Percentiles rank a stretch among this genome's conserved stretches.
These are phyloP conservation scores for Barbarea vulgaris DNA, from an alignment of 345 rosid genomes.

Conservation along the genomic window DNA sequence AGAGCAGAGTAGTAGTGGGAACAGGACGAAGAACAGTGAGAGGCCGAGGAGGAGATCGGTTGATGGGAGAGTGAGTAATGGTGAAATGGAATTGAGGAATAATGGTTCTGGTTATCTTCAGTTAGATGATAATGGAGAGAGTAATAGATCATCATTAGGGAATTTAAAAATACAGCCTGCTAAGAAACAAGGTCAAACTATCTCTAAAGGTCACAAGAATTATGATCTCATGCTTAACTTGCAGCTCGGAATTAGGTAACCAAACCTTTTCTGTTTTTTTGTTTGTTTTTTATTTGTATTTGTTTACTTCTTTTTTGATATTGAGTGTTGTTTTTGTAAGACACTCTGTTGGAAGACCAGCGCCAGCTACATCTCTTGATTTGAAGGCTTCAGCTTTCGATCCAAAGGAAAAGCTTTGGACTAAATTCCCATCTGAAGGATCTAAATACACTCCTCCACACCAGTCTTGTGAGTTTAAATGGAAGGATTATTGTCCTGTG, in stretches of 20 bases:
- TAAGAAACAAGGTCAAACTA: conserved; percentile 82
- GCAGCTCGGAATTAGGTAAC: conserved; percentile 94
- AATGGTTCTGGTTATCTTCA: conserved; percentile 52
- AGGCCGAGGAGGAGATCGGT: conserved; percentile 63
- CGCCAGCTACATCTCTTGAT: conserved; percentile 84
- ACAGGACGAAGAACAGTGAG: conserved; percentile 41
- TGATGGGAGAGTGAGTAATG: conserved; percentile 67
- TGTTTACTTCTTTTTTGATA: conserved; percentile 13
- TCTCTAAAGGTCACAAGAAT: conserved; percentile 92
- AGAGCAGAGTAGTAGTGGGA: conserved; percentile 43
- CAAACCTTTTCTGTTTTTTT: neutral
- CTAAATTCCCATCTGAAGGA: conserved; percentile 92
- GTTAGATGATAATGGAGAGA: conserved; percentile 47
- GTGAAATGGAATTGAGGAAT: conserved; percentile 47
- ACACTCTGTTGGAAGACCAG: conserved; percentile 93
- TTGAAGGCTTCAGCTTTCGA: conserved; percentile 88
- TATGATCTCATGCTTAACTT: conserved; percentile 98
- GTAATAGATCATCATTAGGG: conserved; percentile 35
- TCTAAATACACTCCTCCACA: conserved; percentile 97
- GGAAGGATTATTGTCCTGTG: conserved; percentile 98
- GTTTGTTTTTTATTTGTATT: neutral
- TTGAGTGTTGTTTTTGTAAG: conserved; percentile 42
- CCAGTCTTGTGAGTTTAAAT: conserved; percentile 82
- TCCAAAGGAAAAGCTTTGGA: conserved; percentile 96
- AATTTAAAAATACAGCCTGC: conserved; percentile 55